Conservation (phyloP, 805 yeast genomes). For the Kuraishia hungarica region DNA sequence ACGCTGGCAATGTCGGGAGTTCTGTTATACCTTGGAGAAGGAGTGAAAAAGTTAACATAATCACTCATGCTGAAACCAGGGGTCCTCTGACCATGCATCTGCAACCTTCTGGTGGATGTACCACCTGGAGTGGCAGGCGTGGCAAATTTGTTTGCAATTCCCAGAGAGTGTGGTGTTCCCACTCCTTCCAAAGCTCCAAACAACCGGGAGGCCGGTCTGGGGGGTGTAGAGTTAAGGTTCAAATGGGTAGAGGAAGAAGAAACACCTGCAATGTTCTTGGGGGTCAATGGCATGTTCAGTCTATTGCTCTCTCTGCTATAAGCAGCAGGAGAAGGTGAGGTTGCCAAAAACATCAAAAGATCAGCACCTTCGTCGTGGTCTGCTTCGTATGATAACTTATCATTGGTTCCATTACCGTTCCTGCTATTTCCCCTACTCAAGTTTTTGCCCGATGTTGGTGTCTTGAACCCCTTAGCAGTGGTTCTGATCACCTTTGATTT, state of each 20-base stretch:
- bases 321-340: constrained; percentile 6
- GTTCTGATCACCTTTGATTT: constrained; percentile 11
- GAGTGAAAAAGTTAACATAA: constrained; percentile 71
- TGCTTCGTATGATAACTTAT: constrained; percentile 7
- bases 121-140: constrained; percentile 19
- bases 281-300: constrained; percentile 1
- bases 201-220: not conserved
- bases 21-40: constrained; percentile 43
- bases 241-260: constrained; percentile 1
- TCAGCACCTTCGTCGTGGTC: constrained; percentile 66
- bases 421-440: not conserved
- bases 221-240: constrained; percentile 4
- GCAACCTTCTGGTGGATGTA: not conserved
- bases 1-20: constrained; percentile 22
- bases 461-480: constrained; percentile 14
- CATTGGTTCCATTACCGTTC: not conserved
- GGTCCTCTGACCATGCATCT: constrained; percentile 28
- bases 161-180: not conserved
- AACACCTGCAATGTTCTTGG: constrained; percentile 1
- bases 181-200: not conserved
- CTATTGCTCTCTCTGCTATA: not conserved
- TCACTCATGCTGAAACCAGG: constrained; percentile 79
- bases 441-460: constrained; percentile 14
- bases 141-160: constrained; percentile 8
- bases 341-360: constrained; percentile 66